A percentile compares a stretch with the other conserved stretches of the same genome.
These are phyloP conservation scores for Xylogone sp. DNA, from an alignment of 2,329 filamentous ascomycete species.

Conservation along the genomic window DNA sequence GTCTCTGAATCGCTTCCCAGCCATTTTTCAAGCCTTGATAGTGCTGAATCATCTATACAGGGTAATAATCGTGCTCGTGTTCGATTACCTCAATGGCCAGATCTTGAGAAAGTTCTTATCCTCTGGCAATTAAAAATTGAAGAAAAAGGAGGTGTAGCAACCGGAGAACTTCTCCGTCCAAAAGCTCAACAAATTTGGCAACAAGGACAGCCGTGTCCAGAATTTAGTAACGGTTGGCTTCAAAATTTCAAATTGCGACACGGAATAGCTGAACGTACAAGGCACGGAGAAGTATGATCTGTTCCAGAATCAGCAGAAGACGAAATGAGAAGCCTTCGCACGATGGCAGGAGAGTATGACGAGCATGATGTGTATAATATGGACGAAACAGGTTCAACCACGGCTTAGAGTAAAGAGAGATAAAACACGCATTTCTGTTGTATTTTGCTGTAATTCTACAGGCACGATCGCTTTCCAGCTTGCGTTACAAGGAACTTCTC, in stretches of 20 bases:
- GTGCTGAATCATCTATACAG: neutral
- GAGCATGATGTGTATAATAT: conserved; percentile 19
- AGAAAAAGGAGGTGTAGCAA: neutral
- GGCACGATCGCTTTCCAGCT: conserved; percentile 1
- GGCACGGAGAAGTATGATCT: conserved; percentile 9
- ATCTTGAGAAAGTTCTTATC: conserved; percentile 2
- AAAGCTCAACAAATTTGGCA: conserved; percentile 12
- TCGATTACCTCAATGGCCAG: conserved; percentile 2
- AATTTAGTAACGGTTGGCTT: conserved; percentile 19
- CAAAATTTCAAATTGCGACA: conserved; percentile 13
- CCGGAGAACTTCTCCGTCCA: neutral
- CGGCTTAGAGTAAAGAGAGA: conserved; percentile 1
- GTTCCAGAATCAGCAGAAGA: conserved; percentile 2
- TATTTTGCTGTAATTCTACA: conserved; percentile 2
- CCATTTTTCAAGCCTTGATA: neutral
- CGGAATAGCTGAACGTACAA: conserved; percentile 5
- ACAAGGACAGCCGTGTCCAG: conserved; percentile 4
- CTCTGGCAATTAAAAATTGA: neutral
- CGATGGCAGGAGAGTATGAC: conserved; percentile 10
- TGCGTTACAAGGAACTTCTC: neutral
- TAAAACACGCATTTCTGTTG: neutral
- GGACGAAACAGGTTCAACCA: conserved; percentile 15
- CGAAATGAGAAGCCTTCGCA: conserved; percentile 6
- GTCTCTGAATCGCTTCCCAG: conserved; percentile 1
- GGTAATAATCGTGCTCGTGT: neutral